A percentile compares a stretch with the other conserved stretches of the same genome.
Conservation (phyloP, 192 early-diverging fungal species). For the Gryganskiella cystojenkinii region DNA sequence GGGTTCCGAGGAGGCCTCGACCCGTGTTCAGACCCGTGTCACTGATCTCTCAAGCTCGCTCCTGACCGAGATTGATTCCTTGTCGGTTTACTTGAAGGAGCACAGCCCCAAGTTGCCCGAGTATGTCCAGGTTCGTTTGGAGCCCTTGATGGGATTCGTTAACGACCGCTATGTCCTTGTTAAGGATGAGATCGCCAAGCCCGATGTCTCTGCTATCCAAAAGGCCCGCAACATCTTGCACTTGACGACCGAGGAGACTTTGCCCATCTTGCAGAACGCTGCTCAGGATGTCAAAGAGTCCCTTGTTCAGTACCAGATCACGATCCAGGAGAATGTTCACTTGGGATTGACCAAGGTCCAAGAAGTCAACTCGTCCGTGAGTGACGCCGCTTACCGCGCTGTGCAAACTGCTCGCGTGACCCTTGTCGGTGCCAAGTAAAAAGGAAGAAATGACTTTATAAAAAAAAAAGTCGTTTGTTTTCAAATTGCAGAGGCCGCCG, state of each 20-base stretch:
- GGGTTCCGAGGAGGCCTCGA: constrained; percentile 39
- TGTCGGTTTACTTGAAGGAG: constrained; percentile 58
- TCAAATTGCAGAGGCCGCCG: too few relatives aligned
- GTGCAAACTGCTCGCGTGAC: constrained; percentile 41
- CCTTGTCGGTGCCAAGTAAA: constrained; percentile 46
- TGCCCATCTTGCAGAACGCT: constrained; percentile 59
- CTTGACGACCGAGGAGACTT: constrained; percentile 60
- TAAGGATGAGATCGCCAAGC: constrained; percentile 55
- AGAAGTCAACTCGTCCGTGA: constrained; percentile 48
- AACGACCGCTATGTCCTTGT: constrained; percentile 61
- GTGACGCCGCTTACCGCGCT: constrained; percentile 33
- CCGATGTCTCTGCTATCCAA: constrained; percentile 59
- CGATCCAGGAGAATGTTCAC: constrained; percentile 47
- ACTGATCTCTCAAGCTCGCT: constrained; percentile 9
- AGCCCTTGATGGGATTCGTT: constrained; percentile 60
- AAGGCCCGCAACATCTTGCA: constrained; percentile 66
- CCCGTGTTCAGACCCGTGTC: constrained; percentile 35
- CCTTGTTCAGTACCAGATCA: constrained; percentile 40
- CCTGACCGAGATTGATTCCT: constrained; percentile 51
- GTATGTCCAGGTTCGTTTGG: constrained; percentile 55
- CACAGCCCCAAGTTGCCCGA: constrained; percentile 57
- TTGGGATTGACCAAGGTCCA: constrained; percentile 43
- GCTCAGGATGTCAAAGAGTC: constrained; percentile 58
- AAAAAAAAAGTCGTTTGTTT: too few relatives aligned
- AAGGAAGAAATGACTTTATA: neutral